Evolutionary conservation across 495 filamentous ascomycete genomes (phyloP).

Genomic region (Talaromyces liani): DNA sequence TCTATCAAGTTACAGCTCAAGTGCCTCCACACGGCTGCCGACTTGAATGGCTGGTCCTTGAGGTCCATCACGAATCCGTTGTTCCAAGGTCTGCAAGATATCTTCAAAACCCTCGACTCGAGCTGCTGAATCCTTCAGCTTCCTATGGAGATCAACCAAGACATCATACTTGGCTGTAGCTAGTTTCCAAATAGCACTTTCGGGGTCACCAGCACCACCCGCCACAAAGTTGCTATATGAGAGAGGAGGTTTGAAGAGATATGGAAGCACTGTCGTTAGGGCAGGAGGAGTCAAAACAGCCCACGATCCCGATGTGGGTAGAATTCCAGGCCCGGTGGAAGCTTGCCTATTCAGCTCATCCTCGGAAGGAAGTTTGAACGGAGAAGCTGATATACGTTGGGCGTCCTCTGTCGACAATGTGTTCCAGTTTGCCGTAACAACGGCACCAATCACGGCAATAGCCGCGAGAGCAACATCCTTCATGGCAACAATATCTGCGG

Average conservation of each 20-base stretch:
- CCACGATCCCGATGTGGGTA: slow-evolving; percentile 41
- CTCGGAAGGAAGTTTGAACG: slow-evolving; percentile 38
- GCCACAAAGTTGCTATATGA: slow-evolving; percentile 52
- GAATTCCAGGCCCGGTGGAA: slow-evolving; percentile 25
- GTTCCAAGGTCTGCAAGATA: slow-evolving; percentile 34
- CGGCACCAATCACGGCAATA: slow-evolving; percentile 41
- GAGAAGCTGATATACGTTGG: slow-evolving; percentile 13
- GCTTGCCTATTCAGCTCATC: slow-evolving; percentile 28
- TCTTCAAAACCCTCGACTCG: slow-evolving; percentile 33
- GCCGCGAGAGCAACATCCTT: slow-evolving; percentile 51
- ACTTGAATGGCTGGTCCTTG: slow-evolving; percentile 28
- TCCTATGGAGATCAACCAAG: slow-evolving; percentile 35
- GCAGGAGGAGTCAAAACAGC: slow-evolving; percentile 47
- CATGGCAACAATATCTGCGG: slow-evolving; percentile 52
- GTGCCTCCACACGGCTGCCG: slow-evolving; percentile 27
- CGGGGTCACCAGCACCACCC: slow-evolving; percentile 48
- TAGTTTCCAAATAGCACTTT: slow-evolving; percentile 52
- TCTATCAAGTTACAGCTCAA: slow-evolving; percentile 18
- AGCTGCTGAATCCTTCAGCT: slow-evolving; percentile 22
- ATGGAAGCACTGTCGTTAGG: slow-evolving; percentile 46
- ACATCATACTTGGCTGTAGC: slow-evolving; percentile 54
- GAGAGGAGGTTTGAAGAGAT: slow-evolving; percentile 51
- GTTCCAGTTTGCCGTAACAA: slow-evolving; percentile 51
- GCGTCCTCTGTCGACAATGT: slow-evolving; percentile 20
- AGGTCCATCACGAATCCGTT: slow-evolving; percentile 38